Percentiles rank a stretch among this genome's conserved stretches.
These are phyloP conservation scores for Haematococcus sp. DNA, from an alignment of 139 green algal species.

Conservation along the genomic window DNA sequence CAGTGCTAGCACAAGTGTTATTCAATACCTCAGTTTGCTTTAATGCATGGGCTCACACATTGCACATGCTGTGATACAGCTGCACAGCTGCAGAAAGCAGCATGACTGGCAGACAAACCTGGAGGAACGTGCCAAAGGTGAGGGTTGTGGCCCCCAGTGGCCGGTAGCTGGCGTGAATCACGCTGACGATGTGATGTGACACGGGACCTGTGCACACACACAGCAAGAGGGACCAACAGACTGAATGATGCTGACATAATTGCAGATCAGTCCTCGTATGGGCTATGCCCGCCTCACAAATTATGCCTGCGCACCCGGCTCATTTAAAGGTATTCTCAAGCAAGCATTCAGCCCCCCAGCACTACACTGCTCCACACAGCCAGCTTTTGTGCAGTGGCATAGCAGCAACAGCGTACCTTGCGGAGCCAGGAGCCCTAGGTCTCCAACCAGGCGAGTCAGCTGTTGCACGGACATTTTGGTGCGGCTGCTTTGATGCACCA, in stretches of 20 bases:
- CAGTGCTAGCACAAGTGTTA: no score
- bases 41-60: no score
- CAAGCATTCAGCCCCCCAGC: no score
- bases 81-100: no score
- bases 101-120: no score
- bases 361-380: background rate
- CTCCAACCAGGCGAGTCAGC: background rate
- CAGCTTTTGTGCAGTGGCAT: background rate
- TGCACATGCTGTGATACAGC: no score
- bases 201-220: background rate
- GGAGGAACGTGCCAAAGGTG: constrained; percentile 2
- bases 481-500: background rate
- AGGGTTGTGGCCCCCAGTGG: background rate
- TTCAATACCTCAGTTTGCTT: no score
- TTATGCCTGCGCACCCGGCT: no score
- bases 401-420: background rate
- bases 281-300: no score
- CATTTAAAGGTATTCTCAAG: no score
- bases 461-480: background rate
- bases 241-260: background rate
- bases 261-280: no score
- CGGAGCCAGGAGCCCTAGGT: background rate
- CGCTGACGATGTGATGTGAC: background rate
- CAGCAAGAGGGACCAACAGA: background rate
- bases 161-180: constrained; percentile 3